Percentiles rank a stretch among this genome's conserved stretches.
phyloP scores from a whole-genome alignment of 2,329 filamentous ascomycete species.

The Fusarium nisikadoi region DNA sequence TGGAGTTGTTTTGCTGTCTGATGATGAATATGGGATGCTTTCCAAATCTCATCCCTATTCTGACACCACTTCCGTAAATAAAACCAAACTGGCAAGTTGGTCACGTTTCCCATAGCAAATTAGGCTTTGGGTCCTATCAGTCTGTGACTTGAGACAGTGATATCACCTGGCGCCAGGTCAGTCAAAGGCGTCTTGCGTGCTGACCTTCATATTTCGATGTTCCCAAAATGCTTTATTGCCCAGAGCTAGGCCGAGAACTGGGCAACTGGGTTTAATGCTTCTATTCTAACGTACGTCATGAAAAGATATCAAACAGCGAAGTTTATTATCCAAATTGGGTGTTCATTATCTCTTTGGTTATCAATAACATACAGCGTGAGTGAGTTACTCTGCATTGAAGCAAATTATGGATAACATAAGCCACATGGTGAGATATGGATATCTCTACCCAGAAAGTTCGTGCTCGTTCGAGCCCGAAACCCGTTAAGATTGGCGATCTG shows the following conservation, averaged over 20 bases:
- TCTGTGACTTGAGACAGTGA: background rate
- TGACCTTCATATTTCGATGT: background rate
- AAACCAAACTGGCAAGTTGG: background rate
- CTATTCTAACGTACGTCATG: background rate
- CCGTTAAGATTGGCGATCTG: background rate
- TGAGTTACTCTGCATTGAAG: background rate
- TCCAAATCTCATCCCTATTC: background rate
- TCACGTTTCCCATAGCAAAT: background rate
- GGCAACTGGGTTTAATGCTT: background rate
- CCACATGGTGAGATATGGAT: background rate
- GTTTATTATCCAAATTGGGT: no score
- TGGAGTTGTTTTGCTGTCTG: background rate
- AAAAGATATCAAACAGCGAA: background rate
- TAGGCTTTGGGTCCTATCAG: background rate
- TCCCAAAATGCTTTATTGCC: background rate
- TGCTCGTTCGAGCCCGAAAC: background rate
- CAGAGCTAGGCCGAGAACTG: background rate
- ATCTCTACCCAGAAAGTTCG: background rate
- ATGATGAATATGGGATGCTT: background rate
- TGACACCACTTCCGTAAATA: background rate
- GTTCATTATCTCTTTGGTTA: background rate
- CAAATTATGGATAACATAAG: background rate
- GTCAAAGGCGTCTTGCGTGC: background rate
- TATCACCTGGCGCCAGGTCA: background rate
- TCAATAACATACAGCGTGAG: background rate